Evolutionary conservation across 2,329 filamentous ascomycete species (phyloP).

Genomic region (Colletotrichum orchidophilum): DNA sequence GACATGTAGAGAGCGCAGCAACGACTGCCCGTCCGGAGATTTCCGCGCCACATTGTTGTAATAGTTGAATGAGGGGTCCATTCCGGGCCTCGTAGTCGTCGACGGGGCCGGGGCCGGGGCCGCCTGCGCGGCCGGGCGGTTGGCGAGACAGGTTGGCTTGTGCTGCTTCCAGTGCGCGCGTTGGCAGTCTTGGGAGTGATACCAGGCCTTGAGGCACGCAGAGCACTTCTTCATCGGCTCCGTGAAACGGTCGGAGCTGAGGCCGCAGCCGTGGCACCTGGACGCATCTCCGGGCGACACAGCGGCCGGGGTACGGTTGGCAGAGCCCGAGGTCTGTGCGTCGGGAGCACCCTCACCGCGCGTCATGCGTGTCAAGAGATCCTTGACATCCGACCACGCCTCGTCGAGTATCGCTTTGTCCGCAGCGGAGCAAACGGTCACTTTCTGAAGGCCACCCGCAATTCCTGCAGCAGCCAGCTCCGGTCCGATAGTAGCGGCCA

Average conservation of each 20-base stretch:
- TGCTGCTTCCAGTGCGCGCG: not conserved
- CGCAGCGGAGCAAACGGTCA: not conserved
- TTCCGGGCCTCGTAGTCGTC: not conserved
- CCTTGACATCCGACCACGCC: not conserved
- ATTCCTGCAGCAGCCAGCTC: not conserved
- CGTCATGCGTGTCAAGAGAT: not conserved
- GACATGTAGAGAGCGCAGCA: not conserved
- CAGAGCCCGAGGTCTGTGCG: too few relatives aligned
- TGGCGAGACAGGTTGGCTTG: not conserved
- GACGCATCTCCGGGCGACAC: not conserved
- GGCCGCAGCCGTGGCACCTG: conserved; percentile 3
- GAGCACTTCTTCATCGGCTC: conserved; percentile 1
- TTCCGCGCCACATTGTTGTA: not conserved
- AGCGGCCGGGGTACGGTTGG: not conserved
- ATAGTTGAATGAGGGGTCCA: not conserved
- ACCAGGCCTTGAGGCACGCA: not conserved
- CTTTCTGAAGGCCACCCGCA: not conserved
- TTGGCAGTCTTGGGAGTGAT: conserved; percentile 15
- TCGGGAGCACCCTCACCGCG: too few relatives aligned
- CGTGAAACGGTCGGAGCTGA: not conserved
- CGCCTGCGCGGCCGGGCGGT: not conserved
- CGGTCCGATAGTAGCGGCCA: not conserved
- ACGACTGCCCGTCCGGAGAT: not conserved
- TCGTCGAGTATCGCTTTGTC: not conserved
- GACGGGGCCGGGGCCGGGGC: not conserved